These are phyloP conservation scores for Picea abies DNA, from an alignment of 83 land plant species.

Conservation along the genomic window DNA sequence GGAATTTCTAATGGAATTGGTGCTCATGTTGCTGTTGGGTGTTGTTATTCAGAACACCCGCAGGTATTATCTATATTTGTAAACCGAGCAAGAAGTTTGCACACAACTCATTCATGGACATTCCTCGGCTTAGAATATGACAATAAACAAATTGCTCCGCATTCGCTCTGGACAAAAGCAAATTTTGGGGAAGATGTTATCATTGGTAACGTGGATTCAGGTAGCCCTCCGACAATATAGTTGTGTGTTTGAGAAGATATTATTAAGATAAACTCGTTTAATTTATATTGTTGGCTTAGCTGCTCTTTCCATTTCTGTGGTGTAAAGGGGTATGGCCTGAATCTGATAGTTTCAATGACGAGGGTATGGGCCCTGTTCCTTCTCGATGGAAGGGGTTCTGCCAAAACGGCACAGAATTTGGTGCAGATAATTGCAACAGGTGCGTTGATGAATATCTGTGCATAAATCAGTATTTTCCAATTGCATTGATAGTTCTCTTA, in stretches of 20 bases:
- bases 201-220: conserved; percentile 48
- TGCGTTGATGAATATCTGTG: no score
- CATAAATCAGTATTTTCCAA: no score
- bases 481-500: no score
- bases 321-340: conserved; percentile 21
- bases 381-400: conserved; percentile 14
- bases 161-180: conserved; percentile 25
- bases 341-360: conserved; percentile 12
- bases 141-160: background rate
- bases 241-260: background rate
- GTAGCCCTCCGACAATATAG: conserved; percentile 13
- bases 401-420: no score
- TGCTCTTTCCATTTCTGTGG: background rate
- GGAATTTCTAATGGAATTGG: background rate
- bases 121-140: background rate
- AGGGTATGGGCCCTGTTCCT: conserved; percentile 16
- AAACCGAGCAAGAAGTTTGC: conserved; percentile 16
- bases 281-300: background rate
- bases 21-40: background rate
- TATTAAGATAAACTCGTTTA: background rate
- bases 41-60: conserved; percentile 19
- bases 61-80: conserved; percentile 36
- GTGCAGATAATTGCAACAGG: no score
- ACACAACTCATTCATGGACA: background rate
- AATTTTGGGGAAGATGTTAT: conserved; percentile 38